Percentiles rank a stretch among this genome's conserved stretches.
These are phyloP conservation scores for Yamadazyma endophytica DNA, from an alignment of 805 yeast species.

Conservation along the genomic window DNA sequence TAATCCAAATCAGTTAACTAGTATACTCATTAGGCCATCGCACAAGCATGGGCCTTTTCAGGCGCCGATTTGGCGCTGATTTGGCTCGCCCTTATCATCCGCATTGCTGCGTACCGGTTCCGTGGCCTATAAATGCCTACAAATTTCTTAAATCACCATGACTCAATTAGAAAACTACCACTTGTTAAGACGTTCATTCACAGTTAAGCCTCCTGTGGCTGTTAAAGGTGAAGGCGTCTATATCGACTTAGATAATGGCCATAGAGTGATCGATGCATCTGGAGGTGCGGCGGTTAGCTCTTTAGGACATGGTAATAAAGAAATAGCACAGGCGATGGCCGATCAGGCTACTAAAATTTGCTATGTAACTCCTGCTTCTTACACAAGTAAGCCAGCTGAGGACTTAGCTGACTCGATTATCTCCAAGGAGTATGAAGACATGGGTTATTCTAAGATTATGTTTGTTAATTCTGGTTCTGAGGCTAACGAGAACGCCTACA, in stretches of 20 bases:
- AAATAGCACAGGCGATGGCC: conserved; percentile 10
- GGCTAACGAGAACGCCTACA: conserved; percentile 21
- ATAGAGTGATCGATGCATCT: conserved; percentile 16
- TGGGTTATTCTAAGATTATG: conserved; percentile 35
- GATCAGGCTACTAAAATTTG: conserved; percentile 17
- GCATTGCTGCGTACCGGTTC: too few species aligned
- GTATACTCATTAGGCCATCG: too few species aligned
- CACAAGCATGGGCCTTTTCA: too few species aligned
- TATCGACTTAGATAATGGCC: neutral
- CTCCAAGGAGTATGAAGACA: conserved; percentile 32
- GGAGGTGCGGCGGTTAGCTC: conserved; percentile 26
- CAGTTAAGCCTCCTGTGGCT: conserved; percentile 1
- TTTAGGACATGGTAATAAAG: conserved; percentile 20
- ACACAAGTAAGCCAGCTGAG: conserved; percentile 18
- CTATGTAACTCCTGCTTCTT: conserved; percentile 2
- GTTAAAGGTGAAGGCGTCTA: conserved; percentile 1
- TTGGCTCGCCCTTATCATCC: too few species aligned
- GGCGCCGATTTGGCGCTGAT: too few species aligned
- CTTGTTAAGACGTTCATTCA: neutral
- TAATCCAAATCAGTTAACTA: too few species aligned
- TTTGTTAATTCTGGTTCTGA: conserved; percentile 28
- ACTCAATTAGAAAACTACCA: conserved; percentile 1
- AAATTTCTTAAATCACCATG: too few species aligned
- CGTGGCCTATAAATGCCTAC: too few species aligned
- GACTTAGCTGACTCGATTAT: conserved; percentile 15